Evolutionary conservation across 345 rosid species (phyloP).

Genomic region (Eucalyptus pauciflora): DNA sequence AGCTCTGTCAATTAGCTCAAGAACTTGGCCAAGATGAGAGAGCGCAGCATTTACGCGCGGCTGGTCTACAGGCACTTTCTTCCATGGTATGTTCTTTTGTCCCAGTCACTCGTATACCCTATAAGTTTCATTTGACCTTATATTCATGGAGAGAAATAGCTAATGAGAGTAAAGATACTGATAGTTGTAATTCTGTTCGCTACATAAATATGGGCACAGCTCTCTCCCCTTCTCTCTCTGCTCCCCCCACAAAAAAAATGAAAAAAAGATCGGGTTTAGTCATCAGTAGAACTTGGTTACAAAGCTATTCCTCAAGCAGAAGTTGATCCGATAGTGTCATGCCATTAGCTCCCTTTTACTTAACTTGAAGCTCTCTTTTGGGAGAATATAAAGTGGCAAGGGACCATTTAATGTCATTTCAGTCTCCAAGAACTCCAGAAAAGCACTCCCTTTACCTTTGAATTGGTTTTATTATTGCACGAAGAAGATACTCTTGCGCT

Average conservation of each 20-base stretch:
- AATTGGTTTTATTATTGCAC: not conserved
- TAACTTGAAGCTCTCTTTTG: not conserved
- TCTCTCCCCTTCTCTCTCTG: not conserved
- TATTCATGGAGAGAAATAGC: not conserved
- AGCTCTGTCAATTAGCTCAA: slow-evolving; percentile 73
- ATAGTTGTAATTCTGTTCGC: not conserved
- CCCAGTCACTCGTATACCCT: not conserved
- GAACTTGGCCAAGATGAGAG: slow-evolving; percentile 75
- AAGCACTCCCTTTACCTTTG: not conserved
- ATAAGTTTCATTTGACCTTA: not conserved
- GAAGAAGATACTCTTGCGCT: not conserved
- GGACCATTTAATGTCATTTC: not conserved
- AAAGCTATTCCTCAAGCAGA: not conserved
- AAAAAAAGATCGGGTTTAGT: not conserved
- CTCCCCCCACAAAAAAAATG: not conserved
- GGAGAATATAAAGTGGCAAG: not conserved
- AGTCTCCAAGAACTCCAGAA: not conserved
- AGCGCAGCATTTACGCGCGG: slow-evolving; percentile 40
- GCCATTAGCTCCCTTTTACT: not conserved
- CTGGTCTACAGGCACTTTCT: slow-evolving; percentile 86
- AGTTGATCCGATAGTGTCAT: not conserved
- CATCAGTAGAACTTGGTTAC: not conserved
- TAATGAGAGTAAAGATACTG: not conserved
- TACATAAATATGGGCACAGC: not conserved
- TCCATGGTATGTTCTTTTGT: slow-evolving; percentile 50